Evolutionary conservation across 805 yeast genomes (phyloP), one percentile per base, ranked within the genome.

Genomic region (Ogataea trehaloabstinens): DNA sequence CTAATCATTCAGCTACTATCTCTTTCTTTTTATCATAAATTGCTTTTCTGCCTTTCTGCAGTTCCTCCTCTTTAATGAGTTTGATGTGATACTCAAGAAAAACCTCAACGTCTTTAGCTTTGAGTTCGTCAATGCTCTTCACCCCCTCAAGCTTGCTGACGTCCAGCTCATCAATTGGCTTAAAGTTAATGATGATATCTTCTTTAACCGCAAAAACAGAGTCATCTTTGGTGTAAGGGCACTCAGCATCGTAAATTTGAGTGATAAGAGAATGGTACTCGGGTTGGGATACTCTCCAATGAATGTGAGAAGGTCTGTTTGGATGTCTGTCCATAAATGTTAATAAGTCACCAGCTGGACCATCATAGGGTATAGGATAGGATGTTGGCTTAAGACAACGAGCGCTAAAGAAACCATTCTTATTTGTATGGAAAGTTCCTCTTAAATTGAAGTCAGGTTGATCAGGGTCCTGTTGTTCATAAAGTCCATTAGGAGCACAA

Each of bases 361-460:
- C 70, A 46, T 64, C 69, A 44, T 55, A 55, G 11, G 69, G 69
- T 31, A 64, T 65, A 17, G 68, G 68, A 38, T 64, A 64, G 17
- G 69, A 52, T 10, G 60, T 60, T 13, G 70, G 70, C 31, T 51
- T 52, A 35, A 61, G 46, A 30, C 66, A 62, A 22, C 47, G 48
- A 24, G 61, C 52, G 16, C 49, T 39, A 41, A 53, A 63, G 22
- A 44, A 37, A 6, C 67, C 65, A 19, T 50, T 45, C 12, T 36
- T 33, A 34, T 53, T 56, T 3, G 67, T 49, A 40, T 25, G 38
- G 35, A 62, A 53, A 21, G 61, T 58, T 11, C 68, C 68, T 38
- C 68, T 51, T 34, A 60, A 48, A 40, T 58, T 58, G 42, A 46
- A 55, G 20, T 63, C 66, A 11, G 64, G 64, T 31, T 58, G 64